Percentiles rank a stretch among this genome's conserved stretches.
Conservation (phyloP, 352 stramenopile species). For the Phytophthora pini region DNA sequence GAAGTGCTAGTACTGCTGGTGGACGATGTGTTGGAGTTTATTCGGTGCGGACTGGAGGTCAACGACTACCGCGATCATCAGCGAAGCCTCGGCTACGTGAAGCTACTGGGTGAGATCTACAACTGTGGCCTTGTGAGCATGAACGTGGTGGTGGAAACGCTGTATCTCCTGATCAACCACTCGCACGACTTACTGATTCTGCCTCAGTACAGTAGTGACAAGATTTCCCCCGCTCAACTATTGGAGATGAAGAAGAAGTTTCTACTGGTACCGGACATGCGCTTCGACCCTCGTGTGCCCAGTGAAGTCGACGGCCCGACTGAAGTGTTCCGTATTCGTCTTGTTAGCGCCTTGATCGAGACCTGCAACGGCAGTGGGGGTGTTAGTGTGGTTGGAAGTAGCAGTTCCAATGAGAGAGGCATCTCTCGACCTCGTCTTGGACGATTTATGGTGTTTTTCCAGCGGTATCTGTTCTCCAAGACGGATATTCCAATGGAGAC, state of each 20-base stretch:
- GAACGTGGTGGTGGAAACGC: conserved; percentile 92
- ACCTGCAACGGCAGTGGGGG: conserved; percentile 61
- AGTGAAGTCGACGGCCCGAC: conserved; percentile 90
- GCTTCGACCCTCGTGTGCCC: conserved; percentile 88
- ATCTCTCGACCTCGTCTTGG: conserved; percentile 88
- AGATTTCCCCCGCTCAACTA: conserved; percentile 39
- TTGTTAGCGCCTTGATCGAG: conserved; percentile 95
- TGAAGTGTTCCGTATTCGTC: conserved; percentile 94
- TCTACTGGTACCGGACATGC: conserved; percentile 76
- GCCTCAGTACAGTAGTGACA: conserved; percentile 57
- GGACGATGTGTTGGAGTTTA: conserved; percentile 93
- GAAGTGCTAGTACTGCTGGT: conserved; percentile 92
- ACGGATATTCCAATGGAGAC: conserved; percentile 94
- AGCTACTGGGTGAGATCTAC: conserved; percentile 95
- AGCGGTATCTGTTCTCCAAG: conserved; percentile 97
- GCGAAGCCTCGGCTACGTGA: conserved; percentile 91
- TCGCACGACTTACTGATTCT: conserved; percentile 92
- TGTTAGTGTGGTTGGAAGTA: conserved; percentile 5
- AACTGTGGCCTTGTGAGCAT: conserved; percentile 91
- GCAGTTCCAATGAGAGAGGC: conserved; percentile 75
- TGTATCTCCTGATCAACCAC: conserved; percentile 96
- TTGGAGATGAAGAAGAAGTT: conserved; percentile 72
- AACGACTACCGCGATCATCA: conserved; percentile 94
- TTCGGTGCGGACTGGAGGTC: conserved; percentile 91
- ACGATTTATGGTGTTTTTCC: conserved; percentile 93